Evolutionary conservation across 164 flowering plant species (phyloP).

Genomic region (Stephania cephalantha): DNA sequence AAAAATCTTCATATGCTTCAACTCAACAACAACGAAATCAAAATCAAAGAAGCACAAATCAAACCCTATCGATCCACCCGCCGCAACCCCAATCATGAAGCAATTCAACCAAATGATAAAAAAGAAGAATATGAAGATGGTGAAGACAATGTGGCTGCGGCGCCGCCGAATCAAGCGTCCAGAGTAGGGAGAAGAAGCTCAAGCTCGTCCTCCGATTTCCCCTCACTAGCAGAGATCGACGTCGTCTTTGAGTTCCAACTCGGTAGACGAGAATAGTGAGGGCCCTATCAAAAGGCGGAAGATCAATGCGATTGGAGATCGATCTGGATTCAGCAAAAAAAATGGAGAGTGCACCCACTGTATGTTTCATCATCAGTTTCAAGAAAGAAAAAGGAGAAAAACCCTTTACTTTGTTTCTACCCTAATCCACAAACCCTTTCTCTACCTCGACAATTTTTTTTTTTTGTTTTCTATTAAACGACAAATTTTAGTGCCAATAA

Average conservation of each 20-base stretch:
- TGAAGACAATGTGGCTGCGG: conserved; percentile 5
- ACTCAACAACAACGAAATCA: not conserved
- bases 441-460: too few relatives aligned
- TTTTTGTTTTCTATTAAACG: too few relatives aligned
- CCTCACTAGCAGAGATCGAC: conserved; percentile 2
- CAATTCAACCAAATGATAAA: not conserved
- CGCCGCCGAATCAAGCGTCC: conserved; percentile 22
- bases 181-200: conserved; percentile 47
- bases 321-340: conserved; percentile 23
- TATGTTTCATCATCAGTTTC: too few relatives aligned
- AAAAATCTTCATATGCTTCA: too few relatives aligned
- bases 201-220: conserved; percentile 41
- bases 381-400: too few relatives aligned
- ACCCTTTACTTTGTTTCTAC: too few relatives aligned
- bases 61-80: conserved; percentile 19
- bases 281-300: conserved; percentile 35
- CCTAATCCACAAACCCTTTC: too few relatives aligned
- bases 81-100: conserved; percentile 27
- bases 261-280: conserved; percentile 8
- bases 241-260: not conserved
- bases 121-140: conserved; percentile 8
- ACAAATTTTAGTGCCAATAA: too few relatives aligned
- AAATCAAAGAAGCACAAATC: not conserved
- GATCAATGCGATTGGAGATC: conserved; percentile 43
- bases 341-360: too few relatives aligned